Evolutionary conservation across 345 rosid species (phyloP), one percentile per base, ranked within the genome.

Genomic region (Salix suchowensis): DNA sequence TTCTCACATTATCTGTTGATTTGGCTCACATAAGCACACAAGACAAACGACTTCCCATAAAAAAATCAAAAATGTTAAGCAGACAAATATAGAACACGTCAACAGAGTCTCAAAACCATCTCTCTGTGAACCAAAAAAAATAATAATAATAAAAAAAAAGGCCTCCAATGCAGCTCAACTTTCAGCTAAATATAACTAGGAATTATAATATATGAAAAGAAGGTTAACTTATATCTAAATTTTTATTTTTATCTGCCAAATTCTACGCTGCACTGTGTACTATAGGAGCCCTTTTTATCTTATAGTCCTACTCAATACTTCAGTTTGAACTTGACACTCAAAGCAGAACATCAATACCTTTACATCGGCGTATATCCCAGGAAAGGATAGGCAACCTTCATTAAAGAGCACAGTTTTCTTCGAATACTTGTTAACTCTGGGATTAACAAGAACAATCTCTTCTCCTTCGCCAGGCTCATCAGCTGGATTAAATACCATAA

Each of bases 341-440:
- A 69, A 76, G 65, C 58, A 21, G 30, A 42, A 16, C 23, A 39
- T 52, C n/a, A 79, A 40, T 85, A 96, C 98, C 88, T 85, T 78
- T 4, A 96, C 89, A 62, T 96, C 97, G 71, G 94, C 98, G 85
- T 87, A 89, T 61, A 92, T 93, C 76, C 92, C 88, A 2, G 99
- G 98, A 82, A 96, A 96, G 30, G 99, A 96, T 42, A 93, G 84
- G 85, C 99, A 93, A 28, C 97, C 97, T 88, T 96, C 99, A 14
- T 90, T 78, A 77, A 88, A 93, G 23, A 68, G 89, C 66, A 89
- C 88, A 36, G 40, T 78, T 80, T 91, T 93, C 78, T 88, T 88
- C 5, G 98, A 92, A 84, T 81, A 88, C 78, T 84, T 91, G 66
- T 76, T 83, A 75, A 96, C 89, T 78, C 85, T 89, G 0, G 99